phyloP scores from a whole-genome alignment of 805 yeast genomes.

The Blastobotrys americana region DNA sequence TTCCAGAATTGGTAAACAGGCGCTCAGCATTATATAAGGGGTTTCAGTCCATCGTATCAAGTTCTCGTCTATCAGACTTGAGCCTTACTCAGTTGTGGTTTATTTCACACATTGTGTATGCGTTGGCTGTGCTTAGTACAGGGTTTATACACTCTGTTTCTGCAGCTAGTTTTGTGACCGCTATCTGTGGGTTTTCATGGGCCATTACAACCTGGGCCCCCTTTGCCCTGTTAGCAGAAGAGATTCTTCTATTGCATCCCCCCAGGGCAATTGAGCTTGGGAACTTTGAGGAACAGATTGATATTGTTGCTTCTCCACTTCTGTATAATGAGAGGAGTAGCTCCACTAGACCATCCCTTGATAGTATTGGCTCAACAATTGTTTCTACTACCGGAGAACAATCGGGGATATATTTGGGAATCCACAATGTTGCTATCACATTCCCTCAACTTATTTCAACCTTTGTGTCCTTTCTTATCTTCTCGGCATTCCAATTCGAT shows the following conservation, averaged over 20 bases:
- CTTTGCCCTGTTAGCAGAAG: conserved; percentile 52
- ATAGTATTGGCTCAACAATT: background rate
- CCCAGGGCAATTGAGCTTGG: background rate
- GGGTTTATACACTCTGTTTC: conserved; percentile 37
- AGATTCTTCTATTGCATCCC: conserved; percentile 24
- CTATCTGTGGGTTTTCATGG: conserved; percentile 55
- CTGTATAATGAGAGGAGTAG: background rate
- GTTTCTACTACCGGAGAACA: conserved; percentile 19
- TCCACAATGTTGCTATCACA: conserved; percentile 35
- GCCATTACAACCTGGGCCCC: conserved; percentile 66
- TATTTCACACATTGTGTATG: conserved; percentile 44
- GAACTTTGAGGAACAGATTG: background rate
- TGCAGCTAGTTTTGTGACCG: conserved; percentile 45
- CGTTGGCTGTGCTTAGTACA: conserved; percentile 43
- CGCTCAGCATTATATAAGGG: background rate
- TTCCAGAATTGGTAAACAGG: conserved; percentile 16
- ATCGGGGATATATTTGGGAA: conserved; percentile 34
- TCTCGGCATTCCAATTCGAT: conserved; percentile 22
- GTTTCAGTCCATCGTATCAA: background rate
- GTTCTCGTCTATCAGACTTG: background rate
- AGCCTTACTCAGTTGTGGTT: conserved; percentile 38
- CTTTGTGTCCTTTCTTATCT: conserved; percentile 32
- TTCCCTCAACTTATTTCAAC: conserved; percentile 36
- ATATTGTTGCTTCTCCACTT: background rate
- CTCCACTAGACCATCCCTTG: background rate